Evolutionary conservation across 1,139 yeast genomes (phyloP).

Genomic region (Chernovozyma sophiae-reginae): DNA sequence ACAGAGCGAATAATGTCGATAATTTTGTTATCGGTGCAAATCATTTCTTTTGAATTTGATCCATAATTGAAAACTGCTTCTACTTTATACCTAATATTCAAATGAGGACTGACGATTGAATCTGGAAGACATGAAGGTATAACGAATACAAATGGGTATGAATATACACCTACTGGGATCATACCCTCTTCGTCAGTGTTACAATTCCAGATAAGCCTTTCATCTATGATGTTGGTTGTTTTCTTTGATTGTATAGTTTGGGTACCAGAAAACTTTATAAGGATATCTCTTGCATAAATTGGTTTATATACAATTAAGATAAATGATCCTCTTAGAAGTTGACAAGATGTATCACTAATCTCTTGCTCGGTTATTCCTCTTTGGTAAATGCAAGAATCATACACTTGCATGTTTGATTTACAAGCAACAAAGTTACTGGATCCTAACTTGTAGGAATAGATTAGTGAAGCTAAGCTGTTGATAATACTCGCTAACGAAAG

Average conservation of each 20-base stretch:
- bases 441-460: no score
- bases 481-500: no score
- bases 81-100: conserved; percentile 10
- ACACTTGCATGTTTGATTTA: not conserved
- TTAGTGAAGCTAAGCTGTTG: no score
- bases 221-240: conserved; percentile 7
- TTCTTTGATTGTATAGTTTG: conserved; percentile 8
- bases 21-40: not conserved
- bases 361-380: conserved; percentile 9
- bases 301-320: conserved; percentile 9
- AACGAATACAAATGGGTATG: conserved; percentile 14
- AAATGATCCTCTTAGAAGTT: conserved; percentile 8
- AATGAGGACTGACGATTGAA: conserved; percentile 8
- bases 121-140: conserved; percentile 13
- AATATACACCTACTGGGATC: conserved; percentile 12
- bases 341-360: conserved; percentile 6
- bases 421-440: no score
- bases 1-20: conserved; percentile 9
- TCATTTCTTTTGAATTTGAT: not conserved
- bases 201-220: conserved; percentile 11
- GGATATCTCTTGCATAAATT: conserved; percentile 4
- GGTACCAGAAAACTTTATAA: conserved; percentile 9
- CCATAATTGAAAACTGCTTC: conserved; percentile 7
- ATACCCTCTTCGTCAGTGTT: not conserved
- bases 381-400: conserved; percentile 6